Percentiles rank a stretch among this genome's conserved stretches.
Conservation (phyloP, 2,329 filamentous ascomycete species). For the Biscogniauxia sp. region DNA sequence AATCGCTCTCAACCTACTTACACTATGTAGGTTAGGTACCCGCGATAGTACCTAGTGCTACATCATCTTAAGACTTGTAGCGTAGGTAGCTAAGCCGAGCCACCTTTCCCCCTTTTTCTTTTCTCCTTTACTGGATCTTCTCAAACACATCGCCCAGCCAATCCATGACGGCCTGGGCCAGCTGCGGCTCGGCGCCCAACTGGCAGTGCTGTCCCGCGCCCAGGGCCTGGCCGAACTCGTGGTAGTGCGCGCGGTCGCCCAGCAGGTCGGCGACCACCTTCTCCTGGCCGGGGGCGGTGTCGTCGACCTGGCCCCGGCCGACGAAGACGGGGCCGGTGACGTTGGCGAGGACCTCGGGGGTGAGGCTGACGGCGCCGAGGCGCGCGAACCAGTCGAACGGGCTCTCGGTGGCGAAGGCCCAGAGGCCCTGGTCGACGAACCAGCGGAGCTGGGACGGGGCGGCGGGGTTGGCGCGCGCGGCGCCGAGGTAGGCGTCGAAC, state of each 20-base stretch:
- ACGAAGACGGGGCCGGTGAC: slow-evolving; percentile 21
- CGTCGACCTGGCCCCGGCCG: slow-evolving; percentile 21
- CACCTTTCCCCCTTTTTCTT: no score
- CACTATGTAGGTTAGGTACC: no score
- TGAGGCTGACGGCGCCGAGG: slow-evolving; percentile 14
- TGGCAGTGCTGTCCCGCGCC: slow-evolving; percentile 27
- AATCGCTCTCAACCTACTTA: no score
- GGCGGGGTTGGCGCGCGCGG: background rate
- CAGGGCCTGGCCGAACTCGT: slow-evolving; percentile 20
- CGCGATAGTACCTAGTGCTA: no score
- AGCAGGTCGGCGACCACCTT: slow-evolving; percentile 13
- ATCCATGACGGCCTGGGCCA: slow-evolving; percentile 21
- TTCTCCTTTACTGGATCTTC: background rate
- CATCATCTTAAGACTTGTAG: no score
- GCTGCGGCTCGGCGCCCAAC: slow-evolving; percentile 23
- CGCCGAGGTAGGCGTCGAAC: slow-evolving; percentile 13
- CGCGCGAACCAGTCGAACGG: slow-evolving; percentile 18
- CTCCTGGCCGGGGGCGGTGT: slow-evolving; percentile 18
- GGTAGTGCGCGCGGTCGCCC: slow-evolving; percentile 15
- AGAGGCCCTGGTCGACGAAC: slow-evolving; percentile 16
- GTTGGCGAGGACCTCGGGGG: slow-evolving; percentile 14
- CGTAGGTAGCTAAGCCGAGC: no score
- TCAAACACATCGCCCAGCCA: slow-evolving; percentile 20
- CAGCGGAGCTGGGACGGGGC: slow-evolving; percentile 9
- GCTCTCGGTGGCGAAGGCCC: slow-evolving; percentile 15